These are phyloP conservation scores for Azolla pinnata DNA, from an alignment of 75 land plant species.

Conservation along the genomic window DNA sequence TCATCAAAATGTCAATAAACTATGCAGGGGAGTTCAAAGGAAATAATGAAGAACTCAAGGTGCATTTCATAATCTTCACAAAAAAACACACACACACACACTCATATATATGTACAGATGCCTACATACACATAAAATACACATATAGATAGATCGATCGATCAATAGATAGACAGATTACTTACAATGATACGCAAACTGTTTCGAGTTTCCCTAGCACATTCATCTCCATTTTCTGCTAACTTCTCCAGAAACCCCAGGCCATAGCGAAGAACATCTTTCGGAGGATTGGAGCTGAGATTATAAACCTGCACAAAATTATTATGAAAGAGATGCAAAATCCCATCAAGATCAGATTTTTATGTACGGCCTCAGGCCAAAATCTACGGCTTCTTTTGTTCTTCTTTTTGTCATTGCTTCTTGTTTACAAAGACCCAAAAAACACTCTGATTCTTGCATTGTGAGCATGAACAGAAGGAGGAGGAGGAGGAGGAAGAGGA, in stretches of 20 bases:
- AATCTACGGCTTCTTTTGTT: background rate
- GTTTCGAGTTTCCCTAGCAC: slow-evolving; percentile 61
- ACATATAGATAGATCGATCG: background rate
- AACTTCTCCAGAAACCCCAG: slow-evolving; percentile 68
- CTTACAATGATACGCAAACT: slow-evolving; percentile 70
- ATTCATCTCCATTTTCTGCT: slow-evolving; percentile 57
- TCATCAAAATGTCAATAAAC: no score
- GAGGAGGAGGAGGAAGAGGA: no score
- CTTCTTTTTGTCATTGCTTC: no score
- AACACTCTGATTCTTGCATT: no score
- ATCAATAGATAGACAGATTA: background rate
- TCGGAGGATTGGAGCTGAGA: slow-evolving; percentile 51
- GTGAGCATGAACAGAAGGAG: background rate
- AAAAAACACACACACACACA: background rate
- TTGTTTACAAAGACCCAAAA: no score
- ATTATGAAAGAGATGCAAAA: background rate
- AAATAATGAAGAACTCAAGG: no score
- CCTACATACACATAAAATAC: background rate
- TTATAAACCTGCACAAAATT: slow-evolving; percentile 70
- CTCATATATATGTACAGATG: background rate
- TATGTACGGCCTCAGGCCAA: background rate
- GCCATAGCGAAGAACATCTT: slow-evolving; percentile 76
- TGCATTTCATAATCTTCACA: no score
- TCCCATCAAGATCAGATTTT: background rate
- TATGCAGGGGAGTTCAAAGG: no score